phyloP scores from a whole-genome alignment of 257 asterid species.

The Vinca minor region DNA sequence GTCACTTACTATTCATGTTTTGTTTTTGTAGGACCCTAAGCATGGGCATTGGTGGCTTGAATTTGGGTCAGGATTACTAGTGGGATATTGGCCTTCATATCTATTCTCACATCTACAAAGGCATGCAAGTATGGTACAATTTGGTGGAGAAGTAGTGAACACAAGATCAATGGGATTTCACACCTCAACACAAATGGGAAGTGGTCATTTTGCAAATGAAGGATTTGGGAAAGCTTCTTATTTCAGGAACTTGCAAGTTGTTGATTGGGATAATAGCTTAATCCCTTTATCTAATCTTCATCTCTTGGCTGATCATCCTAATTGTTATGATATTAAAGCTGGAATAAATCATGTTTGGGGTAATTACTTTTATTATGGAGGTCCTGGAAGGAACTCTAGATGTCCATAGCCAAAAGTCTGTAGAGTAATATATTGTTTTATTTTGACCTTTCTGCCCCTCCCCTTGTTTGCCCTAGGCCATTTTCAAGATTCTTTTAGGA shows the following conservation, averaged over 20 bases:
- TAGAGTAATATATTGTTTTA: constrained; percentile 19
- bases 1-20: not conserved
- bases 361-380: constrained; percentile 82
- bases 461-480: constrained; percentile 1
- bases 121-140: constrained; percentile 87
- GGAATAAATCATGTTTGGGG: constrained; percentile 89
- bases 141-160: constrained; percentile 88
- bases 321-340: constrained; percentile 66
- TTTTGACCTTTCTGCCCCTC: not conserved
- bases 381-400: constrained; percentile 75
- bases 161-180: constrained; percentile 59
- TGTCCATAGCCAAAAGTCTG: constrained; percentile 43
- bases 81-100: constrained; percentile 84
- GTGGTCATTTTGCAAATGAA: constrained; percentile 83
- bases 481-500: constrained; percentile 30
- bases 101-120: constrained; percentile 58
- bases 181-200: constrained; percentile 90
- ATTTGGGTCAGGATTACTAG: constrained; percentile 67
- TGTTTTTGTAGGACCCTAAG: constrained; percentile 57
- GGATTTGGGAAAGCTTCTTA: constrained; percentile 82
- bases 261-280: constrained; percentile 87
- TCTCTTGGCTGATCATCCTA: constrained; percentile 83
- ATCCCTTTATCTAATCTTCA: constrained; percentile 64
- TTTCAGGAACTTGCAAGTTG: constrained; percentile 75
- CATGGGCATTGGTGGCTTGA: constrained; percentile 99